Evolutionary conservation across 2,329 filamentous ascomycete species (phyloP), one percentile per base, ranked within the genome.

Genomic region (Elsinoe necatrix): DNA sequence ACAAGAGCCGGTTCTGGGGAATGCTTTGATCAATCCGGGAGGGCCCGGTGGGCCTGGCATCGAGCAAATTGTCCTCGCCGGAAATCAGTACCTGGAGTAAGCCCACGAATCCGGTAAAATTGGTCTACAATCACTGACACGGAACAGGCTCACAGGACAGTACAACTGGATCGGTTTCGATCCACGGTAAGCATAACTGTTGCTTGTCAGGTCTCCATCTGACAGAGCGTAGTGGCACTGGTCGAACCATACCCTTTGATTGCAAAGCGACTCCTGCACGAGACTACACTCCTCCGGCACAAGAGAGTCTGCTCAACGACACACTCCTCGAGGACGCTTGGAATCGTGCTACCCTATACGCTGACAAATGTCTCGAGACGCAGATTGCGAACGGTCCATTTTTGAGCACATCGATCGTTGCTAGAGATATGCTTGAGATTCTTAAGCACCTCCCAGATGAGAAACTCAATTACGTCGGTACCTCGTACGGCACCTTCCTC

Each of bases 371-470:
- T 52, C 63, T 64, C 12, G 52, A 63, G 3, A 25, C 45, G 16
- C 63, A 63, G 1, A 59, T 60, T 4, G 64, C 64, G 34, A 72
- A 74, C 60, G 70, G 70, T 58, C 65, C 69, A 48, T 75, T 73
- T 62, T 66, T 75, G 47, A 73, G 71, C 16, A 79, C 76, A 0
- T 72, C 74, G 1, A 72, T 70, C 16, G 73, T 75, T 2, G 75
- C 74, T 1, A 65, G 72, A 37, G 76, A 80, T 59, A 78, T 79
- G 74, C 63, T 79, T 4, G 71, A 73, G 43, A 71, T 79, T 37
- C 66, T 74, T 9, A 75, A 79, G 58, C 59, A 63, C 57, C 45
- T 58, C 56, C 67, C 66, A 9, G 57, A 67, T 20, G 67, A 70
- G 52, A 66, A 64, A 54, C 59, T 78, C 12, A 68, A 75, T 16